phyloP scores from a whole-genome alignment of 2,329 filamentous ascomycete genomes.

The Pezicula radicicola region DNA sequence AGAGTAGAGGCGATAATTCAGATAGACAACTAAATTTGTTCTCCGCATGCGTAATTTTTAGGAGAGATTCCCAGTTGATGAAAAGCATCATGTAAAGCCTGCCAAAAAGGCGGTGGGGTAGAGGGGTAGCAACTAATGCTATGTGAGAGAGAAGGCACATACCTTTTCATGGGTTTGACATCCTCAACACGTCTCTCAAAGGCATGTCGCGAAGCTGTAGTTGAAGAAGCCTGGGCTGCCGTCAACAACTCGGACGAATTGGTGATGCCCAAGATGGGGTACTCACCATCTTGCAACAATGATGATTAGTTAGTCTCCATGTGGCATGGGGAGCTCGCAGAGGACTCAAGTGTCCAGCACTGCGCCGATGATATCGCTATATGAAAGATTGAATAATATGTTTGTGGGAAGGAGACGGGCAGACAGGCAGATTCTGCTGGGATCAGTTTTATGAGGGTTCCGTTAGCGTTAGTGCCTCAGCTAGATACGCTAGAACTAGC shows the following conservation, averaged over 20 bases:
- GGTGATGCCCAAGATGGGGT: background rate
- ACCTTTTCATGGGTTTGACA: slow-evolving; percentile 88
- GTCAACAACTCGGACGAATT: slow-evolving; percentile 7
- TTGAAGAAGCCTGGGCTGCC: slow-evolving; percentile 29
- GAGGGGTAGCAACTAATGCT: background rate
- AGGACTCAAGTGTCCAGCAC: slow-evolving; percentile 27
- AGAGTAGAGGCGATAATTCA: slow-evolving; percentile 42
- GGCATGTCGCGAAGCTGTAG: slow-evolving; percentile 52
- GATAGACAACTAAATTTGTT: slow-evolving; percentile 77
- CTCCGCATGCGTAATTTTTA: slow-evolving; percentile 85
- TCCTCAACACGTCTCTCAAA: slow-evolving; percentile 83
- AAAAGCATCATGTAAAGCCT: slow-evolving; percentile 69
- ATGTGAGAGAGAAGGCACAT: slow-evolving; percentile 37
- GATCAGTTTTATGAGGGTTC: background rate
- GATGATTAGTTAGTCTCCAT: slow-evolving; percentile 18
- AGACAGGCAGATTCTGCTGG: background rate
- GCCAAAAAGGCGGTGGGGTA: slow-evolving; percentile 16
- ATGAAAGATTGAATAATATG: background rate
- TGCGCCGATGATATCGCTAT: slow-evolving; percentile 5
- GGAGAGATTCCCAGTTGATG: slow-evolving; percentile 99
- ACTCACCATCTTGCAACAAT: slow-evolving; percentile 26
- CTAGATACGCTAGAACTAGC: background rate
- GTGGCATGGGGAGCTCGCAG: slow-evolving; percentile 6
- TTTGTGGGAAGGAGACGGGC: background rate
- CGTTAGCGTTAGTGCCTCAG: background rate